Conservation (phyloP, 2,329 filamentous ascomycete genomes). For the Ambrosiella cleistominuta region DNA sequence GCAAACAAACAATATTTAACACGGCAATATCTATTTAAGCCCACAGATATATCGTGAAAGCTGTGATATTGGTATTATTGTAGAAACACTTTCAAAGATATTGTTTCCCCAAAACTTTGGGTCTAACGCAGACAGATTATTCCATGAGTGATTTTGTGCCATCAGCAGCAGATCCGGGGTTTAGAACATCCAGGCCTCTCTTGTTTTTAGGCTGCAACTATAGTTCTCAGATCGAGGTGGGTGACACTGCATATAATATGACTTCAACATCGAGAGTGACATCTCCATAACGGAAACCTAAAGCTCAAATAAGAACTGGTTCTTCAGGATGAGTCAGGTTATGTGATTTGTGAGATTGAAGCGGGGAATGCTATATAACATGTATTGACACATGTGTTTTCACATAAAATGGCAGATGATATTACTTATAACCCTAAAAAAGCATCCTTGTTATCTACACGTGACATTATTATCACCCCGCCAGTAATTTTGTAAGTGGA, state of each 20-base stretch:
- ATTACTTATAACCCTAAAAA: neutral
- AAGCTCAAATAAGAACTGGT: neutral
- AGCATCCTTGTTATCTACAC: constrained; percentile 9
- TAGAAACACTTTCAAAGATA: no score
- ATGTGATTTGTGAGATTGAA: neutral
- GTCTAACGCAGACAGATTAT: no score
- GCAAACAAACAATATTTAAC: neutral
- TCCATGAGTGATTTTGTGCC: no score
- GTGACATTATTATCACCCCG: constrained; percentile 12
- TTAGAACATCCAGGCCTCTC: no score
- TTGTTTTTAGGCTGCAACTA: no score
- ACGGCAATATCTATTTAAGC: no score
- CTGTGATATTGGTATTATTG: no score
- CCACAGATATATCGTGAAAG: no score
- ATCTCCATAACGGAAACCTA: neutral
- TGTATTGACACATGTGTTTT: neutral
- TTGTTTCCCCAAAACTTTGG: no score
- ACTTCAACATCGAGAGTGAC: neutral
- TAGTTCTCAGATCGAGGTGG: no score
- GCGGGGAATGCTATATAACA: neutral
- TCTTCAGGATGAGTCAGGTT: neutral
- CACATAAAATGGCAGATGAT: neutral
- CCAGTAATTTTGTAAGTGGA: constrained; percentile 10
- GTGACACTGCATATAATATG: neutral
- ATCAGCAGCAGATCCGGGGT: no score